These are phyloP conservation scores for Lanmaoa rubissima DNA, from an alignment of 768 basidiomycete genomes.

Conservation along the genomic window DNA sequence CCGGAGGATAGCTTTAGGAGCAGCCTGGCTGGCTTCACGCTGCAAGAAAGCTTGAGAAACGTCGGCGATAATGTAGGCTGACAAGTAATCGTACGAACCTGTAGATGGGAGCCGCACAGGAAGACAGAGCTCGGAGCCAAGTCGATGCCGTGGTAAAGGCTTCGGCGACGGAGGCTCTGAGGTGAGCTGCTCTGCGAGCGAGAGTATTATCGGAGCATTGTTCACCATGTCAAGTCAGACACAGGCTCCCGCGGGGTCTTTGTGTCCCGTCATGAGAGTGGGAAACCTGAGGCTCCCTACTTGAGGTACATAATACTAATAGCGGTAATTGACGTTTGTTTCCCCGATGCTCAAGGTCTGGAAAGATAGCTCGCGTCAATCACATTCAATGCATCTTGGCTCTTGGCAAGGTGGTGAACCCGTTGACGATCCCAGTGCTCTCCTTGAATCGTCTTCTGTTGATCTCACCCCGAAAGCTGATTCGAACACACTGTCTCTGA, in stretches of 20 bases:
- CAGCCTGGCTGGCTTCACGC: slow-evolving; percentile 64
- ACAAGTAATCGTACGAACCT: slow-evolving; percentile 39
- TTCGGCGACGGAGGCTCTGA: slow-evolving; percentile 15
- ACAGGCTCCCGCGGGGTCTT: not conserved
- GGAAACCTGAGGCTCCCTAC: slow-evolving; percentile 6
- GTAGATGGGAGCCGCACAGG: slow-evolving; percentile 67
- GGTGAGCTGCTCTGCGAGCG: slow-evolving; percentile 28
- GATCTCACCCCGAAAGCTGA: slow-evolving; percentile 5
- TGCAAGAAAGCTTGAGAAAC: slow-evolving; percentile 56
- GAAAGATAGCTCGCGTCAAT: slow-evolving; percentile 17
- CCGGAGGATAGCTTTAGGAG: slow-evolving; percentile 54
- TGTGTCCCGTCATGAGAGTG: slow-evolving; percentile 15
- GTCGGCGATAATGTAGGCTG: slow-evolving; percentile 20
- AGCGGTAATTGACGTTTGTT: not conserved
- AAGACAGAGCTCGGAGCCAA: slow-evolving; percentile 55
- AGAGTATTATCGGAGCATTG: slow-evolving; percentile 40
- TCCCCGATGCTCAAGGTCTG: slow-evolving; percentile 23
- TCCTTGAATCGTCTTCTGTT: slow-evolving; percentile 15
- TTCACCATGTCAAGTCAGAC: slow-evolving; percentile 44
- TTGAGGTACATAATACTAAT: not conserved
- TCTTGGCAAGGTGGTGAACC: slow-evolving; percentile 11
- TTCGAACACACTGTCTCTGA: slow-evolving; percentile 11
- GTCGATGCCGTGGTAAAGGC: slow-evolving; percentile 37
- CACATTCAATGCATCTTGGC: not conserved
- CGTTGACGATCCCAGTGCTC: slow-evolving; percentile 23